phyloP scores from a whole-genome alignment of 352 stramenopile species.

The Pythium graminicola region DNA sequence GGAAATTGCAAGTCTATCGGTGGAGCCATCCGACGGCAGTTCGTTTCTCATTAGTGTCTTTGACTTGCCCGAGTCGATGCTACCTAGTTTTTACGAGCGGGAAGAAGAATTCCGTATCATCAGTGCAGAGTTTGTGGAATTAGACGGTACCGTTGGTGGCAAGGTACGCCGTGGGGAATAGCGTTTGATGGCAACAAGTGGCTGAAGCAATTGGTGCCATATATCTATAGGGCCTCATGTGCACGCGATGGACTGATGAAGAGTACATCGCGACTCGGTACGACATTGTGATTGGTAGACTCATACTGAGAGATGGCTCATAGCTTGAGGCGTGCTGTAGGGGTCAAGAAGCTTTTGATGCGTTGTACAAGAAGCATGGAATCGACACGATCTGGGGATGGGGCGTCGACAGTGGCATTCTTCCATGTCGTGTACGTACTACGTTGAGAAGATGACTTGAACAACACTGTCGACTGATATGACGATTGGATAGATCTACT shows the following conservation, averaged over 20 bases:
- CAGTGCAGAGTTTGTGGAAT: conserved; percentile 61
- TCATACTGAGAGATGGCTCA: not conserved
- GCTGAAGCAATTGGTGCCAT: not conserved
- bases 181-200: not conserved
- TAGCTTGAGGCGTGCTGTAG: conserved; percentile 24
- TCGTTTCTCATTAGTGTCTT: conserved; percentile 72
- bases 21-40: conserved; percentile 46
- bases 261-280: conserved; percentile 66
- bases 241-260: conserved; percentile 82
- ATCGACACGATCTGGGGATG: conserved; percentile 91
- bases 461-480: not conserved
- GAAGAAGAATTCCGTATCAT: conserved; percentile 89
- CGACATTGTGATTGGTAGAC: not conserved
- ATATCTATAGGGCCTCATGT: conserved; percentile 62
- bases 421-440: conserved; percentile 66
- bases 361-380: conserved; percentile 79
- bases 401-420: conserved; percentile 67
- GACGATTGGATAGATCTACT: conserved; percentile 53
- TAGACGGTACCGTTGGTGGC: conserved; percentile 32
- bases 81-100: conserved; percentile 69
- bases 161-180: conserved; percentile 17
- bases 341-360: conserved; percentile 72
- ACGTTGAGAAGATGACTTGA: not conserved
- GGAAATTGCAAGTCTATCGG: conserved; percentile 87
- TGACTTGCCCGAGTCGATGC: conserved; percentile 45